Conservation (phyloP, 2,329 filamentous ascomycete genomes). For the Colletotrichum sp. region DNA sequence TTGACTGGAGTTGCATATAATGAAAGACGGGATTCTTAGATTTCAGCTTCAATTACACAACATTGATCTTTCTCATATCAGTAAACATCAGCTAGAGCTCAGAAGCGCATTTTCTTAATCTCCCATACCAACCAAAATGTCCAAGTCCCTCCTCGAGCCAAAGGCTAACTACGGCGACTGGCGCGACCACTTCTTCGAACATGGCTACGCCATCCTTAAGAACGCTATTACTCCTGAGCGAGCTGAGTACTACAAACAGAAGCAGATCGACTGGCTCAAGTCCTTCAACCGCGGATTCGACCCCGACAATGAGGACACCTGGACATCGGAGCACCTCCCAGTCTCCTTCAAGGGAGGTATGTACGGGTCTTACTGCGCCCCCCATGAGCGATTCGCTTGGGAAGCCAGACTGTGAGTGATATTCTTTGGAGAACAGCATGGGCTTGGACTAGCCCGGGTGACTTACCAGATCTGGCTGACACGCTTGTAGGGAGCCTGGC, state of each 20-base stretch:
- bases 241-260: conserved; percentile 43
- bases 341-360: conserved; percentile 48
- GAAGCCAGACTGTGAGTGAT: conserved; percentile 36
- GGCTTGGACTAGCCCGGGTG: background rate
- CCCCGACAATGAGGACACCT: conserved; percentile 40
- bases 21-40: background rate
- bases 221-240: conserved; percentile 39
- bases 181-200: conserved; percentile 46
- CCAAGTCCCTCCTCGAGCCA: background rate
- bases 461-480: background rate
- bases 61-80: background rate
- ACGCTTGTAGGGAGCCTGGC: conserved; percentile 32
- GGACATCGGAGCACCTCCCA: conserved; percentile 48
- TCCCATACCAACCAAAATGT: background rate
- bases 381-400: conserved; percentile 49
- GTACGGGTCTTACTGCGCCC: conserved; percentile 41
- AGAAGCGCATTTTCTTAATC: background rate
- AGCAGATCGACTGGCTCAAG: conserved; percentile 47
- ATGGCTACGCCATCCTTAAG: conserved; percentile 48
- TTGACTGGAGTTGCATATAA: background rate
- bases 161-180: conserved; percentile 28
- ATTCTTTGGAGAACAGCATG: too few relatives aligned
- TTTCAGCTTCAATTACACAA: background rate
- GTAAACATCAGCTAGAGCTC: background rate
- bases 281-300: conserved; percentile 46